Base-by-base conservation (phyloP, 768 basidiomycete genomes). In the Boletus barrowsii region DNA sequence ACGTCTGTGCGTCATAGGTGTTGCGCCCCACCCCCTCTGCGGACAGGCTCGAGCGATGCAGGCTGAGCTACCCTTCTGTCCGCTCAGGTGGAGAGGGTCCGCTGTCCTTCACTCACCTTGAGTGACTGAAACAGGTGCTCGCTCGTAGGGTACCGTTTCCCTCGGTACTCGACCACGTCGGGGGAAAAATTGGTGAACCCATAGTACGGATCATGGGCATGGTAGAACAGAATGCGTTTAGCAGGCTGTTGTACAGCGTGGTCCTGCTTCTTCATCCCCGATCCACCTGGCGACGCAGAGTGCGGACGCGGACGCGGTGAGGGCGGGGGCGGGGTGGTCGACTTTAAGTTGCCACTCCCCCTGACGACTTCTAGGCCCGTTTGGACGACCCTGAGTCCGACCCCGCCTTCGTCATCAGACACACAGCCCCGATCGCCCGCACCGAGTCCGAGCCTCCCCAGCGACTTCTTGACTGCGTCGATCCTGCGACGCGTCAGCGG, bases 111-210 rank as follows among this genome's bases (percentile, higher is more conserved):
- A 15, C 68, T 66, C 42, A 72, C 72, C 70, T 73, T 79, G 61
- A 77, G 67, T 22, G 78, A 72, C 51, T 79, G 77, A 47, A 76
- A 79, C 39, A 80, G 58, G 57, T 79, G 79, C 56, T 79, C 78
- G 44, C 75, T 75, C 10, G 79, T 79, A 1, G 74, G 74, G 54
- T 79, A 79, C 3, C 57, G 42, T 56, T 70, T 73, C 14, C 74
- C 72, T 13, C 59, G 52, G 54, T 76, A 77, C 20, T 66, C 59
- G 30, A 80, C 70, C 5, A 72, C 62, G 59, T 79, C 73, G 6
- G 74, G 61, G 4, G 78, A 79, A 54, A 76, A 76, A 60, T 76
- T 76, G 47, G 76, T 74, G 60, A 76, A 76, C 14, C 72, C 72
- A 48, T 77, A 73, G 57, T 71, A 56, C 22, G 67, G 70, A 50